Percentiles rank a stretch among this genome's conserved stretches.
Conservation (phyloP, 805 yeast genomes). For the Suhomyces sp. region DNA sequence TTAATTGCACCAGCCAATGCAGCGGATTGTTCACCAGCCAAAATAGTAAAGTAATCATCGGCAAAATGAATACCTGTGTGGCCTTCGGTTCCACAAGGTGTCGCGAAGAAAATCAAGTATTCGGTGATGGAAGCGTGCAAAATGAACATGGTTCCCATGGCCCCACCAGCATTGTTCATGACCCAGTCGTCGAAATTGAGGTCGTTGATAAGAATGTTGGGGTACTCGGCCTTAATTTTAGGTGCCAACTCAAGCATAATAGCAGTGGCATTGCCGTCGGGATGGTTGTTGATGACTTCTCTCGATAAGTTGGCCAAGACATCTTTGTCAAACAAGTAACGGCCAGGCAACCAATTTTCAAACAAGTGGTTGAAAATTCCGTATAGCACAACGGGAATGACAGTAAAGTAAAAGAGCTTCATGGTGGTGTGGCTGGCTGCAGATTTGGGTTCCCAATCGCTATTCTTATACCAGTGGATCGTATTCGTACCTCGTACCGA, state of each 20-base stretch:
- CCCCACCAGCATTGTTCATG: slow-evolving; percentile 97
- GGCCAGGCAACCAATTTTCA: slow-evolving; percentile 64
- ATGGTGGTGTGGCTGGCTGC: slow-evolving; percentile 9
- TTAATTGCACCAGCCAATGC: slow-evolving; percentile 59
- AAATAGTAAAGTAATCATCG: slow-evolving; percentile 93
- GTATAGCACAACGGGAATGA: slow-evolving; percentile 25
- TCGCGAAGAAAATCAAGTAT: slow-evolving; percentile 89
- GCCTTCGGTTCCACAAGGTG: slow-evolving; percentile 94
- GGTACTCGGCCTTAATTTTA: slow-evolving; percentile 60
- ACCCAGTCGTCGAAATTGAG: slow-evolving; percentile 84
- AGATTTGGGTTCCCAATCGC: background rate
- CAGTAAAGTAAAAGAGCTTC: slow-evolving; percentile 24
- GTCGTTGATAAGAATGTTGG: slow-evolving; percentile 62
- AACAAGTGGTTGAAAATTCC: slow-evolving; percentile 40
- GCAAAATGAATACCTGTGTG: slow-evolving; percentile 95
- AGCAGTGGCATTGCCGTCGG: slow-evolving; percentile 58
- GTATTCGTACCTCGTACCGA: background rate
- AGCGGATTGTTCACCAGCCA: slow-evolving; percentile 76
- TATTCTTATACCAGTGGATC: background rate
- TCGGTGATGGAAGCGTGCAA: slow-evolving; percentile 93
- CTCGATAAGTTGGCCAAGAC: slow-evolving; percentile 57
- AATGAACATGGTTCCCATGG: slow-evolving; percentile 95
- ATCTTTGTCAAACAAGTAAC: slow-evolving; percentile 67
- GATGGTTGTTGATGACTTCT: slow-evolving; percentile 50
- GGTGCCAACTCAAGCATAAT: slow-evolving; percentile 62